Evolutionary conservation across 768 basidiomycete genomes (phyloP).

Genomic region (Tricholoma bakamatsutake): DNA sequence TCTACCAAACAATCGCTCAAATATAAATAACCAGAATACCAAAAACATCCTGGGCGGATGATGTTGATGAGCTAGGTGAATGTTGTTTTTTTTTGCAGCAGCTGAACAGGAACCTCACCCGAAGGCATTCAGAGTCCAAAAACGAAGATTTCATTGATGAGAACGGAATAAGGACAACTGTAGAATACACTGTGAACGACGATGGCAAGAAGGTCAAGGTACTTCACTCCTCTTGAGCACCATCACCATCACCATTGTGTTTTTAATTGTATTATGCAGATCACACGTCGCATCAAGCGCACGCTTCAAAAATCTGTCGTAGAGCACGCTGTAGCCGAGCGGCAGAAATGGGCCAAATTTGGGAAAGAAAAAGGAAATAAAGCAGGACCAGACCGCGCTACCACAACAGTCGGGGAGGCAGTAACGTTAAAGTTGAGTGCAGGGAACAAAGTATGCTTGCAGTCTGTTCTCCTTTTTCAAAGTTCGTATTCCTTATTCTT

Average conservation of each 20-base stretch:
- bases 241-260: not conserved
- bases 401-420: constrained; percentile 81
- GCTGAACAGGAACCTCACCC: not conserved
- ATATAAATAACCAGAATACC: constrained; percentile 25
- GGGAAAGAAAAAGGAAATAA: constrained; percentile 85
- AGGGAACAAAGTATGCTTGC: constrained; percentile 50
- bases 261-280: constrained; percentile 36
- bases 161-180: constrained; percentile 80
- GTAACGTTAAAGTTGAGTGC: constrained; percentile 42
- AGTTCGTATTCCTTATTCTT: not conserved
- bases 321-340: constrained; percentile 90
- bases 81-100: no score
- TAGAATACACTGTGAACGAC: constrained; percentile 82
- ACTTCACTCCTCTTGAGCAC: constrained; percentile 14
- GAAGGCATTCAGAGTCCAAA: constrained; percentile 37
- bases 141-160: constrained; percentile 73
- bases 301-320: constrained; percentile 87
- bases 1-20: not conserved
- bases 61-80: constrained; percentile 70
- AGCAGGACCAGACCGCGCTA: constrained; percentile 86
- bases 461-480: not conserved
- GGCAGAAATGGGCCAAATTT: constrained; percentile 92
- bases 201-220: constrained; percentile 96
- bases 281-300: constrained; percentile 81
- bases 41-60: constrained; percentile 87